phyloP scores from a whole-genome alignment of 179 eudicot species.

The Actinidia arguta region DNA sequence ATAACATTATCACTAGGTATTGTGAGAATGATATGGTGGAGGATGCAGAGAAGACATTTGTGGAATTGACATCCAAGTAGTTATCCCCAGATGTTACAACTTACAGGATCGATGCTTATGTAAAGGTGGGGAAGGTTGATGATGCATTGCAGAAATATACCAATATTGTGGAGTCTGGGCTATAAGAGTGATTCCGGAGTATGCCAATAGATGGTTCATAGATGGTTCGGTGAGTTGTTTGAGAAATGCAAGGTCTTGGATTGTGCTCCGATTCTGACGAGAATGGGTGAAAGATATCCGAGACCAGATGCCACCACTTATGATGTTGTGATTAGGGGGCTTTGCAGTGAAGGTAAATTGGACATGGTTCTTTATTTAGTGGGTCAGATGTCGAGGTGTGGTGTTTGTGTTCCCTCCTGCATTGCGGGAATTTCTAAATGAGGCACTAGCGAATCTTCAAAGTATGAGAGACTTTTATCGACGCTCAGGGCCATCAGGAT shows the following conservation, averaged over 20 bases:
- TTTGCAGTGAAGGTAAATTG: constrained; percentile 49
- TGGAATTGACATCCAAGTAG: constrained; percentile 71
- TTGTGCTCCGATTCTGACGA: constrained; percentile 58
- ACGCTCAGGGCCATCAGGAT: constrained; percentile 34
- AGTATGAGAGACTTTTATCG: constrained; percentile 47
- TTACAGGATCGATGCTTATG: constrained; percentile 76
- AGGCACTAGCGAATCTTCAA: constrained; percentile 62
- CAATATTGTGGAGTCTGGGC: constrained; percentile 73
- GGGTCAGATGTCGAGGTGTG: constrained; percentile 53
- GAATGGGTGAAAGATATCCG: constrained; percentile 78
- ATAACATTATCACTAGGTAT: constrained; percentile 68
- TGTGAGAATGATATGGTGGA: constrained; percentile 77
- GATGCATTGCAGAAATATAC: constrained; percentile 67
- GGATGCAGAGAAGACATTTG: constrained; percentile 76
- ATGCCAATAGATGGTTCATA: too few relatives aligned
- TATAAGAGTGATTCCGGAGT: constrained; percentile 78
- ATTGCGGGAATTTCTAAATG: constrained; percentile 54
- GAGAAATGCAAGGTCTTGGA: constrained; percentile 64
- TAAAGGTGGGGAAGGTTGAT: constrained; percentile 69
- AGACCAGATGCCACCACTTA: constrained; percentile 78
- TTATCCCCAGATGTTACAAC: constrained; percentile 82
- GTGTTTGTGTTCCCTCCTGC: constrained; percentile 56
- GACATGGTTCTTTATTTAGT: constrained; percentile 45
- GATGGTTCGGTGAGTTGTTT: constrained; percentile 69
- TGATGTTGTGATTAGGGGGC: constrained; percentile 81